phyloP scores from a whole-genome alignment of 768 basidiomycete species.

The Suillus occidentalis region DNA sequence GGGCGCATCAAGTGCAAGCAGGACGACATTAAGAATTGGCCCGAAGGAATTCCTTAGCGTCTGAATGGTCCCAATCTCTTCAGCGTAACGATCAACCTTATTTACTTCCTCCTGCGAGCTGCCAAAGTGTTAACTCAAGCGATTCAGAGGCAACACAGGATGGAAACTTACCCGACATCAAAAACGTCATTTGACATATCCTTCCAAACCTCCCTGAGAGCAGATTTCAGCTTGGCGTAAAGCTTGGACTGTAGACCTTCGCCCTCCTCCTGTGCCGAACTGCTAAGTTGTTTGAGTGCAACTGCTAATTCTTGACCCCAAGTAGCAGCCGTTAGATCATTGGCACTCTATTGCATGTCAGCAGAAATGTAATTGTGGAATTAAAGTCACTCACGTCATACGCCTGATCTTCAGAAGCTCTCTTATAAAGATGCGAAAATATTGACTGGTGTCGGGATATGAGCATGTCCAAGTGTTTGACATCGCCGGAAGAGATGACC shows the following conservation, averaged over 20 bases:
- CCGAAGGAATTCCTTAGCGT: conserved; percentile 78
- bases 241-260: conserved; percentile 36
- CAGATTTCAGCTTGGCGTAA: conserved; percentile 56
- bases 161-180: conserved; percentile 64
- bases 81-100: conserved; percentile 67
- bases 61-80: conserved; percentile 77
- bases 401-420: conserved; percentile 76
- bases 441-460: conserved; percentile 65
- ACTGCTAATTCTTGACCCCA: conserved; percentile 84
- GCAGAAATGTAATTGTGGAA: conserved; percentile 4
- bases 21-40: conserved; percentile 76
- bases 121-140: conserved; percentile 7
- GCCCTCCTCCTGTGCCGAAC: conserved; percentile 44
- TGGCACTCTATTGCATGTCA: conserved; percentile 62
- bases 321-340: conserved; percentile 75
- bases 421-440: conserved; percentile 63
- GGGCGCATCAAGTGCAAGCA: conserved; percentile 79
- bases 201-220: conserved; percentile 75
- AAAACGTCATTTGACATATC: conserved; percentile 72
- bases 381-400: conserved; percentile 58
- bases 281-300: conserved; percentile 56
- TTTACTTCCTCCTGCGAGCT: conserved; percentile 72
- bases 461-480: conserved; percentile 56
- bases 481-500: conserved; percentile 54
- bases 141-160: not conserved